A percentile compares a stretch with the other conserved stretches of the same genome.
Evolutionary conservation across 805 yeast genomes (phyloP).

Genomic region (Candida montana): DNA sequence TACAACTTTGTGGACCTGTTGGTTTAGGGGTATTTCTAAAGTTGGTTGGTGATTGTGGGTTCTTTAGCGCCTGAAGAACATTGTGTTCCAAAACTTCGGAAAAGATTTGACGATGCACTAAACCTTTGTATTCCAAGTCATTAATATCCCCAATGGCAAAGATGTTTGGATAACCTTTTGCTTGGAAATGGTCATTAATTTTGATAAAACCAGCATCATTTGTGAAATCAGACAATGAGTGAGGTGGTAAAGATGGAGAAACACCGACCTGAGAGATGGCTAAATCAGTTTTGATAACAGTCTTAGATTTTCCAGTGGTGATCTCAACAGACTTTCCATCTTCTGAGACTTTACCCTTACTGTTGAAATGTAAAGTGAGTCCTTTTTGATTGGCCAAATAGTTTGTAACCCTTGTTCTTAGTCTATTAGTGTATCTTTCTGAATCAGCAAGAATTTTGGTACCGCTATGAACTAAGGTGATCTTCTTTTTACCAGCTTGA

Average conservation of each 20-base stretch:
- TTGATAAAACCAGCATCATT: conserved; percentile 8
- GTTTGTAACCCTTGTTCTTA: conserved; percentile 14
- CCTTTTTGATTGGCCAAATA: conserved; percentile 3
- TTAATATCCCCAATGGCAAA: conserved; percentile 31
- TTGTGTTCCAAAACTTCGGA: neutral
- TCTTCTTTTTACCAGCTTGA: conserved; percentile 9
- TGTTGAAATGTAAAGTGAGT: conserved; percentile 9
- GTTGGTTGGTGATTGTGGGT: conserved; percentile 5
- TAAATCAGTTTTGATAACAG: conserved; percentile 6
- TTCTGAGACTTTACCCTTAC: conserved; percentile 2
- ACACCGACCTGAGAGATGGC: conserved; percentile 7
- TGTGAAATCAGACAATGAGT: neutral
- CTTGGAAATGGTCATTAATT: conserved; percentile 10
- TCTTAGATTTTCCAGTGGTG: neutral
- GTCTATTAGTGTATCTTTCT: conserved; percentile 6
- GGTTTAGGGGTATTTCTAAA: neutral
- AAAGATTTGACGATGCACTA: conserved; percentile 11
- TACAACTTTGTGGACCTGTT: conserved; percentile 1
- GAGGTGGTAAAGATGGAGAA: conserved; percentile 11
- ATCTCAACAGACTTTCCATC: conserved; percentile 3
- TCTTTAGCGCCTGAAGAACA: conserved; percentile 13
- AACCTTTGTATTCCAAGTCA: conserved; percentile 19
- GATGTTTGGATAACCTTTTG: conserved; percentile 11
- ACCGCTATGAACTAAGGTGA: conserved; percentile 16
- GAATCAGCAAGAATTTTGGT: conserved; percentile 10